Base-by-base conservation (phyloP, 345 rosid species). In the Populus euphratica region DNA sequence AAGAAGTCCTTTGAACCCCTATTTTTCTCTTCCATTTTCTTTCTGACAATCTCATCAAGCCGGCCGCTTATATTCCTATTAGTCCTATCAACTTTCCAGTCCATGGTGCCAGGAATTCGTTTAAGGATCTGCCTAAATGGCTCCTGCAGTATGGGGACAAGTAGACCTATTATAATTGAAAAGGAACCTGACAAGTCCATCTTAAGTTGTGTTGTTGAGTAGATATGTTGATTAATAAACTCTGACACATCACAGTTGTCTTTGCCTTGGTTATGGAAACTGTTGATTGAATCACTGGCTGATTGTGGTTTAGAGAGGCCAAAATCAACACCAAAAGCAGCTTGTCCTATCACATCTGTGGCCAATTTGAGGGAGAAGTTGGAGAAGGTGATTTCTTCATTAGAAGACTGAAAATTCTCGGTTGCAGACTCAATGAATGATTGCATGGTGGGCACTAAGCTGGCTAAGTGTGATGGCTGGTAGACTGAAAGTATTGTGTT, bases 121-220 rank as follows among this genome's bases (percentile, higher is more conserved):
- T 87, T 91, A 8, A 93, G 85, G 47, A 95, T 73, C 87, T 92
- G 98, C 83, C 98, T 86, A 33, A 91, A 88, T 9, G 97, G 97
- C 70, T 91, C 99, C 79, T 93, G 98, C 70, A 95, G 88, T 25
- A 93, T 80, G 0, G 97, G 98, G 23, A 92, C 70, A 50, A 92
- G 89, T 63, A 90, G 81, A 61, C 99, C 99, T 21, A 92, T 47
- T 56, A 93, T 86, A 82, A 93, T 93, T 0, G 96, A 95, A 64
- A 93, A 21, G 14, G 98, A 89, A 64, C 96, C 99, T 0, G 96
- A 89, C 39, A 92, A 83, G 76, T 95, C 96, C 98, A 95, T 93
- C 88, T 95, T 95, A 21, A 95, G 93, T 69, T 95, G 96, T 56
- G 96, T 89, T 4, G 97, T 93, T 61, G 99, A 95, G 87, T 92